Evolutionary conservation across 768 basidiomycete species (phyloP).

Genomic region (Boletellus emodensis): DNA sequence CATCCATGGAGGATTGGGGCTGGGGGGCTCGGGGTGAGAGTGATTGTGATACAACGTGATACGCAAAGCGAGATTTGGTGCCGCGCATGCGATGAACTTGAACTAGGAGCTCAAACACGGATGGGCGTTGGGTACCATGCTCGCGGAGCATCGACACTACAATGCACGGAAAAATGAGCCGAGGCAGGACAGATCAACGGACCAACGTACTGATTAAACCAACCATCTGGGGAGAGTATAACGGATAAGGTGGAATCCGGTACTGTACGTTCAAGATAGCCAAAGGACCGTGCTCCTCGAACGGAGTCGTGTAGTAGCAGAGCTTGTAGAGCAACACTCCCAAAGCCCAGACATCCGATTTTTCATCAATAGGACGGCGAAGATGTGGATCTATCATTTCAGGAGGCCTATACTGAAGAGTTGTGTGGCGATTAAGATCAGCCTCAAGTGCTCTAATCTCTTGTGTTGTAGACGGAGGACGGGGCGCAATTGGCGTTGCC

Average conservation of each 20-base stretch:
- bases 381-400: slow-evolving; percentile 95
- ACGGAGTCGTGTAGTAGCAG: slow-evolving; percentile 98
- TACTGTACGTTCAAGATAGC: slow-evolving; percentile 98
- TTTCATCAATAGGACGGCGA: slow-evolving; percentile 83
- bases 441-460: slow-evolving; percentile 86
- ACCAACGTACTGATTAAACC: slow-evolving; percentile 68
- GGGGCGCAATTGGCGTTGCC: slow-evolving; percentile 65
- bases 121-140: slow-evolving; percentile 80
- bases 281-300: slow-evolving; percentile 95
- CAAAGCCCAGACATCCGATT: slow-evolving; percentile 97
- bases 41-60: slow-evolving; percentile 49
- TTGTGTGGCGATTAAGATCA: slow-evolving; percentile 93
- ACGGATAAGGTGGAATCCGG: slow-evolving; percentile 82
- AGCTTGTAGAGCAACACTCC: slow-evolving; percentile 97
- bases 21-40: slow-evolving; percentile 40
- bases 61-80: slow-evolving; percentile 75
- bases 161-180: slow-evolving; percentile 10
- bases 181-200: slow-evolving; percentile 1
- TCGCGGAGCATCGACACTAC: slow-evolving; percentile 91
- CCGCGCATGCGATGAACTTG: slow-evolving; percentile 85
- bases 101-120: slow-evolving; percentile 80
- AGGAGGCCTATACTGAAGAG: slow-evolving; percentile 95
- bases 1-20: slow-evolving; percentile 31
- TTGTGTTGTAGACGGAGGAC: slow-evolving; percentile 70
- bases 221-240: slow-evolving; percentile 82